These are phyloP conservation scores for Leishmania guyanensis DNA, from an alignment of 208 protist species.

Conservation along the genomic window DNA sequence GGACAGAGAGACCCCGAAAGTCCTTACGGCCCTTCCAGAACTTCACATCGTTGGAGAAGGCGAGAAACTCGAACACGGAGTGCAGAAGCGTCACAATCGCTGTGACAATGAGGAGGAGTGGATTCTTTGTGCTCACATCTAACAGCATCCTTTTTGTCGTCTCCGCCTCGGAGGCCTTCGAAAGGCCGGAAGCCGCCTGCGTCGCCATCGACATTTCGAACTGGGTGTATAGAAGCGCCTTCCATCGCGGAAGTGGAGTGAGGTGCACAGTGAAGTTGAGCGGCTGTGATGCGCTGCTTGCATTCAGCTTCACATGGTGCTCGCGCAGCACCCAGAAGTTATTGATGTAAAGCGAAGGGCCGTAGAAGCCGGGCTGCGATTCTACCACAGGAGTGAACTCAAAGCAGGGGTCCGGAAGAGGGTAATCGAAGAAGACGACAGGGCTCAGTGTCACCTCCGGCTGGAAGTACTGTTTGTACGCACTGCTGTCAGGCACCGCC, in stretches of 20 bases:
- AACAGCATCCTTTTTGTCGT: conserved; percentile 94
- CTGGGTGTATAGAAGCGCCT: conserved; percentile 76
- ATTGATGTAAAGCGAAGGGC: conserved; percentile 92
- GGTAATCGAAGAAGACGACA: conserved; percentile 69
- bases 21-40: conserved; percentile 92
- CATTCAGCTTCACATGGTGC: conserved; percentile 82
- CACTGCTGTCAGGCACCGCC: not conserved
- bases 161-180: conserved; percentile 53
- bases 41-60: conserved; percentile 97
- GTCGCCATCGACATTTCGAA: conserved; percentile 80
- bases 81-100: conserved; percentile 96
- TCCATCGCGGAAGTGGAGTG: conserved; percentile 54
- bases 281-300: conserved; percentile 47
- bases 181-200: conserved; percentile 72
- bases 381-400: conserved; percentile 46
- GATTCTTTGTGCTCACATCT: conserved; percentile 91
- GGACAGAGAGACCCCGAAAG: conserved; percentile 96
- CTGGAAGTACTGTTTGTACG: conserved; percentile 49
- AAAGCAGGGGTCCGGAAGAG: conserved; percentile 46
- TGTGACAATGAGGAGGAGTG: conserved; percentile 94
- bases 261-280: conserved; percentile 67
- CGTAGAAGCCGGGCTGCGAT: conserved; percentile 52
- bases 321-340: conserved; percentile 95
- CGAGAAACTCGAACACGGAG: conserved; percentile 98
- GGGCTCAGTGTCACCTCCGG: conserved; percentile 70